These are phyloP conservation scores for Hypoxylon sp. DNA, from an alignment of 2,329 filamentous ascomycete genomes.

Conservation along the genomic window DNA sequence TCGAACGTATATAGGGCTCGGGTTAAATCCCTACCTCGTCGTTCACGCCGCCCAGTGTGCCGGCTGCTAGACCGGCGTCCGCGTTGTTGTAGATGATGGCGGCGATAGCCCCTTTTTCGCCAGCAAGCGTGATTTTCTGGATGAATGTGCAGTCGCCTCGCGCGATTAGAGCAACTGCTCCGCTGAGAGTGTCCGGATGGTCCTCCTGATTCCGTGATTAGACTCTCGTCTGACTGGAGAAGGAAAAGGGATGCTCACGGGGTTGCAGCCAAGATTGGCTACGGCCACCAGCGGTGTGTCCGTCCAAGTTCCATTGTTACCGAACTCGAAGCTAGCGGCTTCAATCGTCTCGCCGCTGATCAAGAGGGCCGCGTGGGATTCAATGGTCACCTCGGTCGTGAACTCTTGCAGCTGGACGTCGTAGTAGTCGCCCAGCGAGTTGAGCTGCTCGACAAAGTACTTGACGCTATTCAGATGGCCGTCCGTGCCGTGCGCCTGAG, in stretches of 20 bases:
- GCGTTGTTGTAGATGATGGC: conserved; percentile 71
- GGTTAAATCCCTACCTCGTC: conserved; percentile 46
- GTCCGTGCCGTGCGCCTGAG: conserved; percentile 51
- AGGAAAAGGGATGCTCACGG: conserved; percentile 38
- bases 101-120: conserved; percentile 65
- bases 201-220: conserved; percentile 52
- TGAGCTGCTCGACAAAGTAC: conserved; percentile 53
- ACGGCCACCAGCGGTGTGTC: conserved; percentile 59
- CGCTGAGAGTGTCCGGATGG: conserved; percentile 61
- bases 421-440: conserved; percentile 52
- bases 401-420: conserved; percentile 50
- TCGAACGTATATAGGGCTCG: not conserved
- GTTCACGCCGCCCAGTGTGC: conserved; percentile 62
- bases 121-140: conserved; percentile 66
- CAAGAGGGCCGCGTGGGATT: conserved; percentile 38
- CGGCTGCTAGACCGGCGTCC: conserved; percentile 58
- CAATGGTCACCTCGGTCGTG: conserved; percentile 46
- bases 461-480: conserved; percentile 54
- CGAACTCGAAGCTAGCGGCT: conserved; percentile 56
- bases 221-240: not conserved
- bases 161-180: conserved; percentile 67
- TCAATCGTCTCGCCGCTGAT: conserved; percentile 43
- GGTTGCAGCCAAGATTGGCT: conserved; percentile 63
- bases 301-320: conserved; percentile 52
- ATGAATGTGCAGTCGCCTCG: conserved; percentile 69